Evolutionary conservation across 306 rosid genomes (phyloP).

Genomic region (Cucumis sativus): Cucumber_9930_V3 NC_026657.2:40645501-40646000

Average conservation of each 20-base stretch:
- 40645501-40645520: constrained; percentile 88
- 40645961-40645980: background rate
- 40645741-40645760: constrained; percentile 82
- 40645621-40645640: background rate
- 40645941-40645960: background rate
- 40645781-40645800: constrained; percentile 88
- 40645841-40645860: constrained; percentile 91
- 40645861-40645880: constrained; percentile 78
- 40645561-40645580: constrained; percentile 84
- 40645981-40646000: background rate
- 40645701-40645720: constrained; percentile 88
- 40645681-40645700: constrained; percentile 13
- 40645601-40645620: constrained; percentile 97
- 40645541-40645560: constrained; percentile 90
- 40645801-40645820: constrained; percentile 91
- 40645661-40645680: background rate
- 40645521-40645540: constrained; percentile 97
- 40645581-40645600: constrained; percentile 95
- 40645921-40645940: constrained; percentile 53
- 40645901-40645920: constrained; percentile 85
- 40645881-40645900: constrained; percentile 91
- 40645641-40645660: background rate
- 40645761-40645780: constrained; percentile 77
- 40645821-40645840: constrained; percentile 79
- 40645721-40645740: constrained; percentile 90